These are phyloP conservation scores for Daldinia vernicosa DNA, from an alignment of 495 filamentous ascomycete species.

Conservation along the genomic window DNA sequence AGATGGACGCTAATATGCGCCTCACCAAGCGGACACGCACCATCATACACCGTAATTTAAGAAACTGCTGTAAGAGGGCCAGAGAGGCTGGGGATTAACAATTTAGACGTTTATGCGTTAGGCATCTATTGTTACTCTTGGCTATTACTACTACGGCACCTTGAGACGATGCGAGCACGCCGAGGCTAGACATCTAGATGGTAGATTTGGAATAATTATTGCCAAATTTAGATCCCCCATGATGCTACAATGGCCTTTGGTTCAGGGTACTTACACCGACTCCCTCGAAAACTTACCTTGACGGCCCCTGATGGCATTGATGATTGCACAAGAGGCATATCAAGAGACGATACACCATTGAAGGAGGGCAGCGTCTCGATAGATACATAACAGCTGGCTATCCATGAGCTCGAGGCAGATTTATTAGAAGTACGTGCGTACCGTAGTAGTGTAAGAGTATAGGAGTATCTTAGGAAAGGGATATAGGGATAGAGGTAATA, in stretches of 20 bases:
- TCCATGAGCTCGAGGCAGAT: not conserved
- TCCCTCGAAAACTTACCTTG: not conserved
- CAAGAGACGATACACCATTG: not conserved
- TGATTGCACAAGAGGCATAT: not conserved
- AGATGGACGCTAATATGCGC: conserved; percentile 20
- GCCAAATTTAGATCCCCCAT: not conserved
- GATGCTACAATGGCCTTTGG: not conserved
- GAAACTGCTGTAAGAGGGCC: not conserved
- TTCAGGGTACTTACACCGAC: not conserved
- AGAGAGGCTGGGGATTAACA: not conserved
- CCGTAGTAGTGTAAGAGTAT: not conserved
- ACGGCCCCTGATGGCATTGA: not conserved
- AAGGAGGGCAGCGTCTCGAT: not conserved
- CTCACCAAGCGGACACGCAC: conserved; percentile 1
- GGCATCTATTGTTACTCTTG: not conserved
- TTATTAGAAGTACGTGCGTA: not conserved
- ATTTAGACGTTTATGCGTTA: not conserved
- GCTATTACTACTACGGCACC: not conserved
- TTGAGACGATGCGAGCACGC: not conserved
- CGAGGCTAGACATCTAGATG: not conserved
- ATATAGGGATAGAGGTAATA: too few species aligned
- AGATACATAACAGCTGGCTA: not conserved
- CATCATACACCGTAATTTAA: not conserved
- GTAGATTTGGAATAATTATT: not conserved
- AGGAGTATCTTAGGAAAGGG: too few species aligned